phyloP scores from a whole-genome alignment of 2,329 filamentous ascomycete species.

The Elsinoe necatrix region DNA sequence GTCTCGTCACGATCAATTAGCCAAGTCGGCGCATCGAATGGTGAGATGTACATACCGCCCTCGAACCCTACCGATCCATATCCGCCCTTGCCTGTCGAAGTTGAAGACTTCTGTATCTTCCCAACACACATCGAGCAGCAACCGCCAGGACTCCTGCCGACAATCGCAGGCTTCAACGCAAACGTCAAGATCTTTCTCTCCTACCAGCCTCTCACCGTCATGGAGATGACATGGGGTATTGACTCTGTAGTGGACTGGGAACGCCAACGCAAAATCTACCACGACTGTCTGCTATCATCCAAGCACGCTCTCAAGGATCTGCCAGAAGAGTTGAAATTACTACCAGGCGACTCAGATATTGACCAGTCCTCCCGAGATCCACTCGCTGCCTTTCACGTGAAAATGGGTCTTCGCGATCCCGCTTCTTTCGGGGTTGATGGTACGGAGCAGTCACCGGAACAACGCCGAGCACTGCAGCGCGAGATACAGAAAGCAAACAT shows the following conservation, averaged over 20 bases:
- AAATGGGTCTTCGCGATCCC: conserved; percentile 25
- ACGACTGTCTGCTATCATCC: conserved; percentile 60
- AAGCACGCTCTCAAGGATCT: conserved; percentile 60
- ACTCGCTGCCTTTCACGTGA: conserved; percentile 10
- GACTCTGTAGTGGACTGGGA: conserved; percentile 67
- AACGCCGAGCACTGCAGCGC: conserved; percentile 53
- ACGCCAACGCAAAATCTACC: conserved; percentile 65
- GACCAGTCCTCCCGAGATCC: conserved; percentile 27
- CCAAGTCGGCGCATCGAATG: conserved; percentile 64
- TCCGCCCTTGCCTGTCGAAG: conserved; percentile 68
- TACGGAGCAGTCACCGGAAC: conserved; percentile 29
- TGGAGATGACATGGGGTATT: conserved; percentile 74
- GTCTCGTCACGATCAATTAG: conserved; percentile 65
- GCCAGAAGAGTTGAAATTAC: conserved; percentile 52
- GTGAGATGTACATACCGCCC: conserved; percentile 66
- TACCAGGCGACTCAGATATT: conserved; percentile 22
- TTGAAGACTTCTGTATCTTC: conserved; percentile 76
- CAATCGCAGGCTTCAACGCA: conserved; percentile 71
- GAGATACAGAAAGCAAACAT: conserved; percentile 93
- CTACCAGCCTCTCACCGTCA: conserved; percentile 68
- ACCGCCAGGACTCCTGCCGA: conserved; percentile 57
- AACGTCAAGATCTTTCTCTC: conserved; percentile 71
- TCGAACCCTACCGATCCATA: conserved; percentile 68
- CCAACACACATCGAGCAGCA: conserved; percentile 62
- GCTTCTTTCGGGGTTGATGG: conserved; percentile 23